Conservation (phyloP, 768 basidiomycete species). For the Gymnopilus junonius region DNA sequence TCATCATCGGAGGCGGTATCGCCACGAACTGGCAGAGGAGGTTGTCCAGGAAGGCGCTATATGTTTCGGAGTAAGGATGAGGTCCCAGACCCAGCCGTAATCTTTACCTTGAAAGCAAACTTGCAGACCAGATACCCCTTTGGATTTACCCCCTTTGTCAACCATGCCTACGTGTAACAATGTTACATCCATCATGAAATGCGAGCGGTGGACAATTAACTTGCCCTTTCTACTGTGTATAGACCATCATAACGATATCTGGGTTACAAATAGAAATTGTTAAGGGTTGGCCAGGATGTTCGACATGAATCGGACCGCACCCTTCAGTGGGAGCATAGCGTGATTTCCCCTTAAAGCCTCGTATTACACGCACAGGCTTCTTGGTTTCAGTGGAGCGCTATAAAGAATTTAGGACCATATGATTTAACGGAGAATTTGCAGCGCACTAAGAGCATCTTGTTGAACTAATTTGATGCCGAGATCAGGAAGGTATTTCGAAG, state of each 20-base stretch:
- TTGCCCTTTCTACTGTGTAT: constrained; percentile 76
- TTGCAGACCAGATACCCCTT: constrained; percentile 84
- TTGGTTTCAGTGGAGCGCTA: constrained; percentile 79
- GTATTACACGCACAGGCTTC: constrained; percentile 85
- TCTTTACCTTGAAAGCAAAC: constrained; percentile 76
- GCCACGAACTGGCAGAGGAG: constrained; percentile 46
- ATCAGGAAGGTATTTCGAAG: background rate
- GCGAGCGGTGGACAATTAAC: constrained; percentile 1
- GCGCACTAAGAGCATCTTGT: constrained; percentile 66
- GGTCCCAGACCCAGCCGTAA: background rate
- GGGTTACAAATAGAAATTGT: background rate
- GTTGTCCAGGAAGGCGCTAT: constrained; percentile 61
- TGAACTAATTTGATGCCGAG: constrained; percentile 44
- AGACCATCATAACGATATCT: constrained; percentile 94
- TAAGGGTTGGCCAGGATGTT: too few species aligned
- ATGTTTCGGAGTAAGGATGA: background rate
- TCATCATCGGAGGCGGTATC: constrained; percentile 28
- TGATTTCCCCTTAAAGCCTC: constrained; percentile 79
- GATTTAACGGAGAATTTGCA: background rate
- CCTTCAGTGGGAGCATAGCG: constrained; percentile 82
- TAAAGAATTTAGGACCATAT: background rate
- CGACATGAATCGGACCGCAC: constrained; percentile 35
- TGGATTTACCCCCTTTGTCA: constrained; percentile 69
- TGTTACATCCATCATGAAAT: background rate
- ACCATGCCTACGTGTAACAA: constrained; percentile 61